Evolutionary conservation across 2,329 filamentous ascomycete genomes (phyloP), one percentile per base, ranked within the genome.

Genomic region (Raffaelea deltoideospora): DNA sequence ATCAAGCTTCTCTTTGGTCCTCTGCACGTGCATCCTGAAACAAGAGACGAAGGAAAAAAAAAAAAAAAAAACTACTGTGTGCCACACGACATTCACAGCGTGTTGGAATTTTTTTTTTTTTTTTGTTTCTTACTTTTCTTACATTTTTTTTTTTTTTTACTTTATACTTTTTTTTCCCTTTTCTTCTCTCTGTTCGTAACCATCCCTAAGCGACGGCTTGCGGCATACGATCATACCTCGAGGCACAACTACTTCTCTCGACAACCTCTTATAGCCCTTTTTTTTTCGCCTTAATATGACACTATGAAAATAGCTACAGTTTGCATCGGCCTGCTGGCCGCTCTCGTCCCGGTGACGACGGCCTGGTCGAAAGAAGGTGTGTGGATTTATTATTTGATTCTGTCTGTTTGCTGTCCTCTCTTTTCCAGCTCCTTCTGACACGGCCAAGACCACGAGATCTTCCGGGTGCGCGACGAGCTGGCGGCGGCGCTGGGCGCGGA

Each of bases 381-480:
- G 64, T n/a, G n/a, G n/a, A n/a, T n/a, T n/a, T n/a, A n/a, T n/a
- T n/a, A n/a, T n/a, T n/a, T 55, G 34, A 31, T 19, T 20, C 30
- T 44, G 18, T 31, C 27, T 17, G 26, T 14, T 28, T 32, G 17
- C 23, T 37, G 19, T 29, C 24, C 33, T 40, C 21, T 18, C 23
- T 37, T 31, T 38, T 41, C 35, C 21, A 29, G 34, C 31, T 37
- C 15, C 22, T n/a, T 4, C 21, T 24, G 15, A 19, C 22, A 29
- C 24, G 11, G 10, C 24, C 8, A 51, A 92, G 90, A 98, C 61
- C 85, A 92, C 54, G 90, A 98, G 62, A 96, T 98, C 63, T 98
- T 98, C 65, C 82, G 86, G 49, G 69, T 98, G 43, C 79, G 79
- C 52, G 86, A 95, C 61, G 90, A 96, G 56, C 72, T 98, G 38